Evolutionary conservation across 2,329 filamentous ascomycete genomes (phyloP), one percentile per base, ranked within the genome.

Genomic region (Clonostachys rosea): DNA sequence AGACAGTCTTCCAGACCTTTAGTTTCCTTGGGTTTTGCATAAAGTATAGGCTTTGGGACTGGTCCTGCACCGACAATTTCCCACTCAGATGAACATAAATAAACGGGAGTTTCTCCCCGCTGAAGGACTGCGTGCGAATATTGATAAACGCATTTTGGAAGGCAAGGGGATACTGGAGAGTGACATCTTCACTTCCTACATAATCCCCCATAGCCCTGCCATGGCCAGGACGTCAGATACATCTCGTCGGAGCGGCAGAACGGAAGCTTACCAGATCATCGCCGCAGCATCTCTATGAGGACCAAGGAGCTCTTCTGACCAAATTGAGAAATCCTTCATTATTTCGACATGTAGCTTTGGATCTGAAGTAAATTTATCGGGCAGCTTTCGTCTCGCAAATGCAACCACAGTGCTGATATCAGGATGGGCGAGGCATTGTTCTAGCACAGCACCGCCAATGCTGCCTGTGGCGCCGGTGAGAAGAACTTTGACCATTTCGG

Each of bases 61-160:
- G 64, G 16, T 67, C 53, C 16, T 59, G 61, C 11, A 55, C 50
- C 1, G 65, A 63, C 33, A 62, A 64, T 13, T 56, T 61, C 2
- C 65, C 64, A 37, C 64, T 65, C 6, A 67, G 49, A 36, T 62
- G 62, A 4, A 67, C 52, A 34, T 56, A 64, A 37, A 55, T 54
- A 24, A 67, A 66, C 3, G 11, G 53, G 1, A 49, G 24, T 10
- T 30, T 30, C 24, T 30, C 39, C 30, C 53, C 36, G 9, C 5
- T 46, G 24, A 24, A 8, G 16, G 16, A 13, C 14, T 11, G 20
- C 1, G 16, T 34, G 12, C 20, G 20, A 16, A 34, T 30, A 12
- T 33, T 34, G 3, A 40, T 17, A 33, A 46, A 16, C 16, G 17
- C 44, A 6, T 40, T 8, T 14, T 40, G 35, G 20, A 40, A 46